Conservation (phyloP, 495 filamentous ascomycete species). For the Aspergillus bertholletiae region DNA sequence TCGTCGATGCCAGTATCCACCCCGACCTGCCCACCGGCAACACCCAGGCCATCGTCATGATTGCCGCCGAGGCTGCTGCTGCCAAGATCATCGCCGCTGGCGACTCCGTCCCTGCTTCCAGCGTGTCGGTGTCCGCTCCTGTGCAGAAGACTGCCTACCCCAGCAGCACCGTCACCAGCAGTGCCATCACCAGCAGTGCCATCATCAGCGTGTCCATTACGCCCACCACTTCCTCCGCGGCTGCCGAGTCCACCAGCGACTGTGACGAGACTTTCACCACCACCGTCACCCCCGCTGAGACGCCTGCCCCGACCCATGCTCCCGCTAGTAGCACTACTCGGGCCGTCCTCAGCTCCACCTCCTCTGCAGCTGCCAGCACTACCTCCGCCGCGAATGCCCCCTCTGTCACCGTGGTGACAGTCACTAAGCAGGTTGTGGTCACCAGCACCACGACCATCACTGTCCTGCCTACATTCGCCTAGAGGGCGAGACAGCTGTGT, state of each 20-base stretch:
- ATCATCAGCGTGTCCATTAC: neutral
- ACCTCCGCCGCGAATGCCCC: neutral
- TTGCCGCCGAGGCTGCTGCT: constrained; percentile 29
- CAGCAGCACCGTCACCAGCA: too few relatives aligned
- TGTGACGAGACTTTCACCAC: neutral
- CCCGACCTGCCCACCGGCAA: constrained; percentile 35
- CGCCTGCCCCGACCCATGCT: neutral
- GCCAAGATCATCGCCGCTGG: constrained; percentile 23
- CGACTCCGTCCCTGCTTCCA: neutral
- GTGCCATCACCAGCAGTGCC: too few relatives aligned
- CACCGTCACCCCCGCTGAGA: neutral
- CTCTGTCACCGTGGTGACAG: neutral
- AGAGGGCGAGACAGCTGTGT: neutral
- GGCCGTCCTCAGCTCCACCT: neutral
- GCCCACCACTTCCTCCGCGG: neutral
- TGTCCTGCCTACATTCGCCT: constrained; percentile 1
- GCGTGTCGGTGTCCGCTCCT: neutral
- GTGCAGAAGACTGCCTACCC: neutral
- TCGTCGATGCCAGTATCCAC: constrained; percentile 27
- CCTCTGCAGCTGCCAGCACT: neutral
- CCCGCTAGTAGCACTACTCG: neutral
- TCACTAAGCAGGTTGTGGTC: neutral
- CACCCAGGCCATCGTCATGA: constrained; percentile 33
- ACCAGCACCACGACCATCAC: constrained; percentile 4
- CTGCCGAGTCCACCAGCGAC: neutral